Evolutionary conservation across 805 yeast genomes (phyloP), one percentile per base, ranked within the genome.

Genomic region (Ogataea degrootiae): DNA sequence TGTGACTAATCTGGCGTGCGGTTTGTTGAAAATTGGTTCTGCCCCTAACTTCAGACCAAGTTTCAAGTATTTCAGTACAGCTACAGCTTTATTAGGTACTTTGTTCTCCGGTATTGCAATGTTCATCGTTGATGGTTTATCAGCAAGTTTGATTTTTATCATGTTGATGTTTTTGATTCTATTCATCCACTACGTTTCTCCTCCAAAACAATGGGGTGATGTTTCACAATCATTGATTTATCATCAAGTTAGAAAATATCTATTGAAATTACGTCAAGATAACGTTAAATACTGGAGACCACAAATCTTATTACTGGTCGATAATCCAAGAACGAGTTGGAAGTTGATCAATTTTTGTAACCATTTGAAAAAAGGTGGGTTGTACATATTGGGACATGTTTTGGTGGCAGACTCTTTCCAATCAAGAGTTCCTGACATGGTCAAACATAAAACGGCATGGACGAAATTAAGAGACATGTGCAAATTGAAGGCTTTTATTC

Each of bases 1-100:
- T 42, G 96, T 92, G 2, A 90, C 96, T 34, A 94, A 94, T 60
- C 66, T 92, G 52, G 98, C 99, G 2, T 95, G 99, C 63, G 90
- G 92, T 61, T 67, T 94, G 45, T 73, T 94, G 56, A 85, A 84
- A 53, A 69, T 94, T 5, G 92, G 97, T 0, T 80, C 96, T 1
- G 99, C 99, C 5, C 99, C 99, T n/a, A 94, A 95, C 64, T 94
- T 94, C 68, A 74, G 99, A 59, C 99, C 99, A 4, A 87, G 96
- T 3, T 94, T 94, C 74, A 83, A 79, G 48, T 94, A 83, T 59
- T 94, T 94, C 70, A 85, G 81, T 57, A 76, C 90, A 42, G 73
- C 77, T 39, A 89, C 98, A 0, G 98, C 99, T 0, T 74, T 82
- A 3, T 57, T 76, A 1, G 99, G 97, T 2, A 83, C 85, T 0